Evolutionary conservation across 2,329 filamentous ascomycete species (phyloP).

Genomic region (Clonostachys byssicola): DNA sequence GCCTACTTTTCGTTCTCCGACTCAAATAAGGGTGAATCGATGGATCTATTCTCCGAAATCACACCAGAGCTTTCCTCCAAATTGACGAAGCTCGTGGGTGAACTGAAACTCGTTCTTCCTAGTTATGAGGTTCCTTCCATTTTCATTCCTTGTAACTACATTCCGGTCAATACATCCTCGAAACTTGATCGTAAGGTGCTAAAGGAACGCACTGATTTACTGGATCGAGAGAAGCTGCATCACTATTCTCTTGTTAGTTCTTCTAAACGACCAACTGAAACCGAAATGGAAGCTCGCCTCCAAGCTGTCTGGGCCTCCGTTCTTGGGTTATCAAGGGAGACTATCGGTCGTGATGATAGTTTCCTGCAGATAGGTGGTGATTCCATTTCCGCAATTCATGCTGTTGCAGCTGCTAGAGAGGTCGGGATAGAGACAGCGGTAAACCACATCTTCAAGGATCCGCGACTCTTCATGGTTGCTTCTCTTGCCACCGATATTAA

Average conservation of each 20-base stretch:
- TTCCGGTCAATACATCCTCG: conserved; percentile 2
- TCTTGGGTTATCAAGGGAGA: neutral
- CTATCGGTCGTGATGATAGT: conserved; percentile 10
- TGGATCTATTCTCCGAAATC: too few species aligned
- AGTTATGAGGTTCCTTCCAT: conserved; percentile 7
- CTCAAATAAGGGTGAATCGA: neutral
- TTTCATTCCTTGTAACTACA: conserved; percentile 4
- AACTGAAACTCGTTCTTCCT: conserved; percentile 1
- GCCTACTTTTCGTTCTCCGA: conserved; percentile 3
- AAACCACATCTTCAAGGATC: conserved; percentile 1
- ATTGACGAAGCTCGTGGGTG: neutral
- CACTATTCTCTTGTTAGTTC: neutral
- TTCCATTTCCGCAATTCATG: conserved; percentile 36
- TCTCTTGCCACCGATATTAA: neutral
- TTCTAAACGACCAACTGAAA: neutral
- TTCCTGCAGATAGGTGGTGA: conserved; percentile 44
- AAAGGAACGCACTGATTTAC: conserved; percentile 1
- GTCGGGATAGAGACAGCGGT: conserved; percentile 1
- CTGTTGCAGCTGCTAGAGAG: conserved; percentile 1
- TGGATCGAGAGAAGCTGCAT: neutral
- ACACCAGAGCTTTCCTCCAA: neutral
- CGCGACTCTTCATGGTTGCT: conserved; percentile 1
- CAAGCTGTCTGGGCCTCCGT: conserved; percentile 1
- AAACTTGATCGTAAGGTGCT: conserved; percentile 3
- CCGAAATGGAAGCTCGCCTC: neutral